phyloP scores from a whole-genome alignment of 2,329 filamentous ascomycete genomes.

The Dactylellina drechsleri region DNA sequence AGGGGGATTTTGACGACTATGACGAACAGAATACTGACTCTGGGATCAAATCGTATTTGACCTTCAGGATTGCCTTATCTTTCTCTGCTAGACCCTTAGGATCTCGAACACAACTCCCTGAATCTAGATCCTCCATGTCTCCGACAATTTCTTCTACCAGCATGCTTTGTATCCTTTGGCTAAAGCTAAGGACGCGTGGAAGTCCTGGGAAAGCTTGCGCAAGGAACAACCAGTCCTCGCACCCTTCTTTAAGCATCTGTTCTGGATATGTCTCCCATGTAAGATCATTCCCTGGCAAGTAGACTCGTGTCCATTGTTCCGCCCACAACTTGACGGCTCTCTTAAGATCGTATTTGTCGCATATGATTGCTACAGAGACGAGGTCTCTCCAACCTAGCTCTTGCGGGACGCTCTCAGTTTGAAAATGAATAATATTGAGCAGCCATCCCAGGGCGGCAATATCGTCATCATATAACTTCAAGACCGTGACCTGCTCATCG shows the following conservation, averaged over 20 bases:
- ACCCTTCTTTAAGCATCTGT: conserved; percentile 22
- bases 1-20: not conserved
- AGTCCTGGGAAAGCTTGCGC: conserved; percentile 19
- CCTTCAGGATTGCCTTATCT: not conserved
- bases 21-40: conserved; percentile 23
- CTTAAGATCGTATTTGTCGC: conserved; percentile 42
- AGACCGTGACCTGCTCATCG: conserved; percentile 16
- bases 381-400: conserved; percentile 25
- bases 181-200: not conserved
- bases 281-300: conserved; percentile 6
- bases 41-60: conserved; percentile 32
- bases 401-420: conserved; percentile 14
- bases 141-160: conserved; percentile 48
- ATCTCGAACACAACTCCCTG: not conserved
- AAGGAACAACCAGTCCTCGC: conserved; percentile 48
- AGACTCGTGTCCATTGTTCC: conserved; percentile 4
- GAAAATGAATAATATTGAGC: conserved; percentile 38
- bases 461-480: conserved; percentile 37
- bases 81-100: conserved; percentile 16
- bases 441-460: conserved; percentile 31
- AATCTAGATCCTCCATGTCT: conserved; percentile 16
- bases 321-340: conserved; percentile 22
- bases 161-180: conserved; percentile 9
- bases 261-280: not conserved
- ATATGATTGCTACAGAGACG: conserved; percentile 23